Percentiles rank a stretch among this genome's conserved stretches.
These are phyloP conservation scores for Teratosphaeria destructans DNA, from an alignment of 2,329 filamentous ascomycete genomes.

Conservation along the genomic window DNA sequence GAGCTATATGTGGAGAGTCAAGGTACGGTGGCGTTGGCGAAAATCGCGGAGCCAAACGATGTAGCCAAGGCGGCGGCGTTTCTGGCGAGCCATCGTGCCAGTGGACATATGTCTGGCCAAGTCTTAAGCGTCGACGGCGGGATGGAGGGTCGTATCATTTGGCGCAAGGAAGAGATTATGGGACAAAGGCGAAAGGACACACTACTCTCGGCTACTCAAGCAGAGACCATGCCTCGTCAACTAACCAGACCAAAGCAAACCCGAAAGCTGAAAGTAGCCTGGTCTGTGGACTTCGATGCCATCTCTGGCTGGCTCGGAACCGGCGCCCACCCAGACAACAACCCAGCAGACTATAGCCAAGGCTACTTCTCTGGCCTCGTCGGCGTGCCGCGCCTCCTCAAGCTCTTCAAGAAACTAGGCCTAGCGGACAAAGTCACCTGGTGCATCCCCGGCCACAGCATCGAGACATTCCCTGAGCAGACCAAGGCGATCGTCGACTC, in stretches of 20 bases:
- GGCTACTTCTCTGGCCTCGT: constrained; percentile 48
- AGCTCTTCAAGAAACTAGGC: constrained; percentile 41
- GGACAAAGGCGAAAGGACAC: constrained; percentile 2
- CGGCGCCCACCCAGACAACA: constrained; percentile 42
- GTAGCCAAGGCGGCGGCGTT: constrained; percentile 41
- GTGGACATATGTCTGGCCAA: constrained; percentile 46
- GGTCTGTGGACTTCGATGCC: constrained; percentile 46
- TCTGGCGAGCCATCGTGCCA: constrained; percentile 40
- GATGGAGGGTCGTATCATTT: constrained; percentile 41
- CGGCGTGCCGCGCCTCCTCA: constrained; percentile 46
- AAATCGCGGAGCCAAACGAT: constrained; percentile 40
- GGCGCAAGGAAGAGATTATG: constrained; percentile 35
- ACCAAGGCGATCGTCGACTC: constrained; percentile 41
- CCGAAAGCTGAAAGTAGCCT: constrained; percentile 30
- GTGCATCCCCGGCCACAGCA: constrained; percentile 51
- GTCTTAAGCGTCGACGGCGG: constrained; percentile 42
- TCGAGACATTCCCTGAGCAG: constrained; percentile 47
- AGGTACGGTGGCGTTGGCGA: constrained; percentile 38
- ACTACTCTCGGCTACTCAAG: neutral
- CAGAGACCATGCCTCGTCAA: constrained; percentile 2
- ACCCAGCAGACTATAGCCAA: constrained; percentile 45
- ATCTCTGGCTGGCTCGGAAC: constrained; percentile 49
- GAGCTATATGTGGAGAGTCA: constrained; percentile 43
- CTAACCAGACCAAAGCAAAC: constrained; percentile 5
- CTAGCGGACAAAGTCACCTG: constrained; percentile 47